Conservation (phyloP, 179 eudicot species). For the Carnegiea gigantea region DNA sequence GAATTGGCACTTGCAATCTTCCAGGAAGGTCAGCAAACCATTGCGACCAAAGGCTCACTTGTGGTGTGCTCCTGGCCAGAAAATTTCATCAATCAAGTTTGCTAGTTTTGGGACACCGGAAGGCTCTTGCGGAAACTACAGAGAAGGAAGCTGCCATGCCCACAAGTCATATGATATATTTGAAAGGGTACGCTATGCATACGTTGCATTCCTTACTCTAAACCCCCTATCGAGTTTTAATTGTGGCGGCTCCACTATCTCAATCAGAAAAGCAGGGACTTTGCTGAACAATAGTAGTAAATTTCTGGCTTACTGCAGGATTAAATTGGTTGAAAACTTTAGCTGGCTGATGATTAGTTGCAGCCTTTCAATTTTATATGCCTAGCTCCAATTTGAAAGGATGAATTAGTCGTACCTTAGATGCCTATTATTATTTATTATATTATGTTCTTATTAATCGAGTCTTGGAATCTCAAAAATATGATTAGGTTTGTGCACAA, state of each 20-base stretch:
- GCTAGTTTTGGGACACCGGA: conserved; percentile 97
- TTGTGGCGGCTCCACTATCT: neutral
- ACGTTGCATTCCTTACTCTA: neutral
- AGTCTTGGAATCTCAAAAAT: neutral
- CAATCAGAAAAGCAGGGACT: too few relatives aligned
- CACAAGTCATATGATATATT: conserved; percentile 77
- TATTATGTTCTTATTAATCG: neutral
- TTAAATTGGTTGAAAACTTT: neutral
- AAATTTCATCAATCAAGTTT: conserved; percentile 77
- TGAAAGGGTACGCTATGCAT: conserved; percentile 53
- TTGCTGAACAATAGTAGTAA: too few relatives aligned
- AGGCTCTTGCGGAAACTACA: conserved; percentile 83
- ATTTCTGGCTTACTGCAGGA: too few relatives aligned
- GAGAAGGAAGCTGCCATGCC: conserved; percentile 90
- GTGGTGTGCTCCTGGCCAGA: conserved; percentile 72
- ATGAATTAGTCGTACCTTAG: too few relatives aligned
- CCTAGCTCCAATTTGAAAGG: too few relatives aligned
- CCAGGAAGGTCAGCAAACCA: conserved; percentile 69
- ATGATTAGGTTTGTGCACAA: neutral
- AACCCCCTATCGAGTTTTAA: neutral
- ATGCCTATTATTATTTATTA: too few relatives aligned
- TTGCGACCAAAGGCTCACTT: conserved; percentile 91
- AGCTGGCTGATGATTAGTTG: too few relatives aligned
- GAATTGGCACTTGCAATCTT: conserved; percentile 67
- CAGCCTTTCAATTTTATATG: too few relatives aligned